Conservation (phyloP, 768 basidiomycete species). For the Neoboletus brunneissimus region DNA sequence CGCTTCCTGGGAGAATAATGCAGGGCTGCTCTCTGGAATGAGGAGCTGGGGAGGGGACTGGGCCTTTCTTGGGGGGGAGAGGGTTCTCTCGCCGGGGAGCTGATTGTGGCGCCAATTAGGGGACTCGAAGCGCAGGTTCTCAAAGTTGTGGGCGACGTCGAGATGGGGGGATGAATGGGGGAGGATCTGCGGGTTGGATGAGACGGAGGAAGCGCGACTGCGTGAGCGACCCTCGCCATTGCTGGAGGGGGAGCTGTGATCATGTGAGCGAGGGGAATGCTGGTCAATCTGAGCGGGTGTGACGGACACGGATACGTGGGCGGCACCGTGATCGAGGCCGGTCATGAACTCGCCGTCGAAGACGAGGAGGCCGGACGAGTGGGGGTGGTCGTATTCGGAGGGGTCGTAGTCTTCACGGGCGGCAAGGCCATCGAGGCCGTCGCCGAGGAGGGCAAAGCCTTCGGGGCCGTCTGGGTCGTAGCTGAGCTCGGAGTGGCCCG, state of each 20-base stretch:
- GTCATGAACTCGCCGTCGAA: slow-evolving; percentile 52
- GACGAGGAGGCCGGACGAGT: slow-evolving; percentile 51
- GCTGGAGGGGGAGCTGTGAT: slow-evolving; percentile 65
- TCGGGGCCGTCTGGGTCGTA: slow-evolving; percentile 49
- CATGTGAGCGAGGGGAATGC: slow-evolving; percentile 46
- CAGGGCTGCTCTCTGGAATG: slow-evolving; percentile 55
- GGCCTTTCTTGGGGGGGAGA: slow-evolving; percentile 48
- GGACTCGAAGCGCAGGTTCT: slow-evolving; percentile 62
- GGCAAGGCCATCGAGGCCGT: slow-evolving; percentile 38
- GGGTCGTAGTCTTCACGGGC: slow-evolving; percentile 63
- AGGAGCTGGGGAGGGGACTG: slow-evolving; percentile 61
- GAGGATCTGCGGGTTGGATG: slow-evolving; percentile 48
- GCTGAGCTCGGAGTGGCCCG: slow-evolving; percentile 63
- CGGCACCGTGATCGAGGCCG: slow-evolving; percentile 26
- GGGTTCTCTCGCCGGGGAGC: slow-evolving; percentile 41
- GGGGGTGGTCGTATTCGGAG: slow-evolving; percentile 64
- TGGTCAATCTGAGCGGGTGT: slow-evolving; percentile 36
- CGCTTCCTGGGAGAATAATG: slow-evolving; percentile 38
- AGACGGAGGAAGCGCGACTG: slow-evolving; percentile 65
- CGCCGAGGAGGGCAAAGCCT: slow-evolving; percentile 48
- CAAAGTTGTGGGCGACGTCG: slow-evolving; percentile 54
- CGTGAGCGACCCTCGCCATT: slow-evolving; percentile 51
- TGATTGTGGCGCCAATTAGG: slow-evolving; percentile 54
- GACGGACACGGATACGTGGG: slow-evolving; percentile 39
- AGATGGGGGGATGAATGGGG: slow-evolving; percentile 54